Evolutionary conservation across 2,329 filamentous ascomycete species (phyloP).

Genomic region (Davidsoniella virescens): DNA sequence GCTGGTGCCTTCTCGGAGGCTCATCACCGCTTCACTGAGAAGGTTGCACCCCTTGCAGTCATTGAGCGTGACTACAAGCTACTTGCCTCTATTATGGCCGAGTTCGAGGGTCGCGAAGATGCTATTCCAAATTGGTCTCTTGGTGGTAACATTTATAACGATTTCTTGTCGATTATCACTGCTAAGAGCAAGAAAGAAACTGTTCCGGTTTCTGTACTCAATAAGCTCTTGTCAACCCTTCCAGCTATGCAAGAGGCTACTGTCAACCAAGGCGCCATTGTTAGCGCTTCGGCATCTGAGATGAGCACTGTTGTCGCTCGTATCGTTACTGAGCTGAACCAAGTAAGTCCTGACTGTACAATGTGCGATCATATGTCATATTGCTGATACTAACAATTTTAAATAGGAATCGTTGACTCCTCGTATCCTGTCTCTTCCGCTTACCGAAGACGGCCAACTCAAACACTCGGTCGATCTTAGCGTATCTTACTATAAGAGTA

Average conservation of each 20-base stretch:
- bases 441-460: constrained; percentile 58
- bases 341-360: constrained; percentile 29
- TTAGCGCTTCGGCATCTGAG: constrained; percentile 62
- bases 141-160: constrained; percentile 64
- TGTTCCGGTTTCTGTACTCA: constrained; percentile 31
- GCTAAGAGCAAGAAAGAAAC: constrained; percentile 25
- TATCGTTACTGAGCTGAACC: constrained; percentile 39
- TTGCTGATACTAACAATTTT: constrained; percentile 14
- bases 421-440: constrained; percentile 39
- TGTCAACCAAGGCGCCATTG: constrained; percentile 26
- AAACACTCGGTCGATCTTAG: constrained; percentile 55
- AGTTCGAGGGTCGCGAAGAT: constrained; percentile 49
- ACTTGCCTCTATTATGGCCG: constrained; percentile 51
- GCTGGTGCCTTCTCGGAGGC: constrained; percentile 66
- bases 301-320: constrained; percentile 62
- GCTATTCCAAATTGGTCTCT: constrained; percentile 57
- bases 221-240: constrained; percentile 39
- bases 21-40: constrained; percentile 63
- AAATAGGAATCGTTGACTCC: constrained; percentile 19
- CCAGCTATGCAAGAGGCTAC: constrained; percentile 35
- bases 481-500: constrained; percentile 48
- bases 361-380: not conserved
- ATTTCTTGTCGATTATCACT: constrained; percentile 39
- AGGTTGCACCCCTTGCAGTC: constrained; percentile 67
- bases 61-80: constrained; percentile 65